Conservation (phyloP, 1,284 basidiomycete species). For the Hypsizygus ulmarius region DNA sequence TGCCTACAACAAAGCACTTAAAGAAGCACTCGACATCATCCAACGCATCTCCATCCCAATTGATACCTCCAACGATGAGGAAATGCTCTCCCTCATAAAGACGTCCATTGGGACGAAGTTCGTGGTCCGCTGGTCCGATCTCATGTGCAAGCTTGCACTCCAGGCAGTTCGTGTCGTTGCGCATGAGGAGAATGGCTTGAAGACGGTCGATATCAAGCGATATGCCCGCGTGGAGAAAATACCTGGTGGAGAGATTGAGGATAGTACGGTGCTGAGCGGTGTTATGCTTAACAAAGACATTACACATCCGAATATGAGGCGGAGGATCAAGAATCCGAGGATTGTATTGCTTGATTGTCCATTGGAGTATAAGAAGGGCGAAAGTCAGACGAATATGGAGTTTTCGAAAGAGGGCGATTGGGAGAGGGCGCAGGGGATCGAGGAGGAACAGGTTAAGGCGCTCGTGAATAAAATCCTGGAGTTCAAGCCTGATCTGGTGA, state of each 20-base stretch:
- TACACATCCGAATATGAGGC: slow-evolving; percentile 95
- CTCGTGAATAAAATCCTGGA: slow-evolving; percentile 88
- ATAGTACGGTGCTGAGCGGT: slow-evolving; percentile 84
- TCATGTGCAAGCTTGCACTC: slow-evolving; percentile 95
- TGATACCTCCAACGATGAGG: slow-evolving; percentile 80
- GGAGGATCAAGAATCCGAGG: slow-evolving; percentile 88
- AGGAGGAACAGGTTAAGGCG: slow-evolving; percentile 94
- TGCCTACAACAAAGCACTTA: slow-evolving; percentile 94
- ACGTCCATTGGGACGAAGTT: slow-evolving; percentile 99
- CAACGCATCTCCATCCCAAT: slow-evolving; percentile 88
- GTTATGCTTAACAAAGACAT: slow-evolving; percentile 99
- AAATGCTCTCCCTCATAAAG: slow-evolving; percentile 97
- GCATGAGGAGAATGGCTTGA: slow-evolving; percentile 61
- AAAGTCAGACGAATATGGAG: slow-evolving; percentile 98
- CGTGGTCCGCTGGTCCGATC: slow-evolving; percentile 92
- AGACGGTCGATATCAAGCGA: slow-evolving; percentile 96
- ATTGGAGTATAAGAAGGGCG: slow-evolving; percentile 99
- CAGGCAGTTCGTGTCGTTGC: slow-evolving; percentile 88
- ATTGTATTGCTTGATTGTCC: slow-evolving; percentile 95
- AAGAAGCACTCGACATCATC: slow-evolving; percentile 88
- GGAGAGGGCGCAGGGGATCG: slow-evolving; percentile 90
- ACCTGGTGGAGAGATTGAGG: slow-evolving; percentile 96
- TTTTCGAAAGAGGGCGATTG: slow-evolving; percentile 94
- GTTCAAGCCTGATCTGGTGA: slow-evolving; percentile 93
- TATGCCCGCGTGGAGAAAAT: slow-evolving; percentile 98